phyloP scores from a whole-genome alignment of 1,284 basidiomycete species.

The Boletus semigastroideus region DNA sequence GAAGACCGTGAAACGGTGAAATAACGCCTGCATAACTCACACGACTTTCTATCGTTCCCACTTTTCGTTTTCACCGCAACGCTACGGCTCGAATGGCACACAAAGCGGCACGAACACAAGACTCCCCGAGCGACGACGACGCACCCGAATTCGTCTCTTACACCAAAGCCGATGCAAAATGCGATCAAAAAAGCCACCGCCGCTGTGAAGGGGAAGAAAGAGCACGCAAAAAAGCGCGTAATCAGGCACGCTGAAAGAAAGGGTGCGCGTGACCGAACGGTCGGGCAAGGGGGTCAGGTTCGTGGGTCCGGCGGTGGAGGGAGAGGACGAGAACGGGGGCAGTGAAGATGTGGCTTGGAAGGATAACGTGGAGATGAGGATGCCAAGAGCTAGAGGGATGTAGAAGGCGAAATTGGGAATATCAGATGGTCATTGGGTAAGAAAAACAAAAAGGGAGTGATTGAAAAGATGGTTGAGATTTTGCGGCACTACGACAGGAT shows the following conservation, averaged over 20 bases:
- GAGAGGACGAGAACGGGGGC: slow-evolving; percentile 16
- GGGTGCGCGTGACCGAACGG: slow-evolving; percentile 36
- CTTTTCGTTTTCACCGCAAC: too few relatives aligned
- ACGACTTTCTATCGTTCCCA: too few relatives aligned
- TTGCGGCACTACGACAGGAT: too few relatives aligned
- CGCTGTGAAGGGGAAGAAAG: slow-evolving; percentile 38
- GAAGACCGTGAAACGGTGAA: too few relatives aligned
- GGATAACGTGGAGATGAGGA: slow-evolving; percentile 31
- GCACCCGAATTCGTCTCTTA: slow-evolving; percentile 49
- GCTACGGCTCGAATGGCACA: slow-evolving; percentile 12
- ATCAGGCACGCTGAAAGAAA: slow-evolving; percentile 47
- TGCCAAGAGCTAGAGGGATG: slow-evolving; percentile 43
- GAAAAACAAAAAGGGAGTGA: too few relatives aligned
- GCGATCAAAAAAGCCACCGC: slow-evolving; percentile 33
- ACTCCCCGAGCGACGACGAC: slow-evolving; percentile 33
- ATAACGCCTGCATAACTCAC: too few relatives aligned
- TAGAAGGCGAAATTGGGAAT: slow-evolving; percentile 33
- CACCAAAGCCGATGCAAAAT: slow-evolving; percentile 38
- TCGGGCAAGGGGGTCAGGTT: slow-evolving; percentile 3
- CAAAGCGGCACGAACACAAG: slow-evolving; percentile 13
- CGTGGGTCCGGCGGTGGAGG: slow-evolving; percentile 11
- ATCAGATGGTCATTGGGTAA: too few relatives aligned
- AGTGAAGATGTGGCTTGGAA: background rate
- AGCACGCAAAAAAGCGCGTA: slow-evolving; percentile 38
- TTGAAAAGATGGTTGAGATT: too few relatives aligned